Evolutionary conservation across 495 filamentous ascomycete genomes (phyloP).

Genomic region (Hypoxylon intermedium): DNA sequence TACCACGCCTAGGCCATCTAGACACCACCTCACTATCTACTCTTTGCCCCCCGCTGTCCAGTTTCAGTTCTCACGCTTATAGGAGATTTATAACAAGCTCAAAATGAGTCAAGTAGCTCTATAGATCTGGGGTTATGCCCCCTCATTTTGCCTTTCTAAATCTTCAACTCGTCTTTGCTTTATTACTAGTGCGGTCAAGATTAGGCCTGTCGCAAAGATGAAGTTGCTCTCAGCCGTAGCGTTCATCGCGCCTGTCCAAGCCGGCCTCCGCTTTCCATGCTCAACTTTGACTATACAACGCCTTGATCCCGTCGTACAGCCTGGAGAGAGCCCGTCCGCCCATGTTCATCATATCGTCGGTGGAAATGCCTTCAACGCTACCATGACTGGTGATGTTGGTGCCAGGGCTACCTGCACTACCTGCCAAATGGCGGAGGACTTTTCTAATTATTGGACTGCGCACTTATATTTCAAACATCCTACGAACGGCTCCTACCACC

Average conservation of each 20-base stretch:
- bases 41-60: conserved; percentile 9
- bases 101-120: conserved; percentile 12
- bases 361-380: conserved; percentile 51
- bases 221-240: conserved; percentile 49
- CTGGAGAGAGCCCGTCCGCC: conserved; percentile 47
- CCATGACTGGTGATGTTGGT: conserved; percentile 47
- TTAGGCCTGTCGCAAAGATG: conserved; percentile 37
- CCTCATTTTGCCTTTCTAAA: neutral
- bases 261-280: conserved; percentile 54
- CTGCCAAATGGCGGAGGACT: conserved; percentile 45
- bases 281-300: conserved; percentile 52
- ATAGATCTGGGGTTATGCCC: conserved; percentile 11
- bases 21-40: conserved; percentile 10
- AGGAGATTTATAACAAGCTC: neutral
- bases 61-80: conserved; percentile 6
- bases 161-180: conserved; percentile 6
- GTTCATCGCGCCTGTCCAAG: conserved; percentile 44
- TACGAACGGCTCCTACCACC: conserved; percentile 49
- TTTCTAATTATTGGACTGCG: conserved; percentile 53
- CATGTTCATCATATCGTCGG: conserved; percentile 56
- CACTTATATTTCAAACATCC: conserved; percentile 50
- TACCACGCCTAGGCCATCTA: conserved; percentile 13
- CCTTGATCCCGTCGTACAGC: conserved; percentile 54
- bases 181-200: conserved; percentile 2
- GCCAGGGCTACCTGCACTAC: conserved; percentile 45